phyloP scores from a whole-genome alignment of 257 asterid species.

The Ilex asprella region DNA sequence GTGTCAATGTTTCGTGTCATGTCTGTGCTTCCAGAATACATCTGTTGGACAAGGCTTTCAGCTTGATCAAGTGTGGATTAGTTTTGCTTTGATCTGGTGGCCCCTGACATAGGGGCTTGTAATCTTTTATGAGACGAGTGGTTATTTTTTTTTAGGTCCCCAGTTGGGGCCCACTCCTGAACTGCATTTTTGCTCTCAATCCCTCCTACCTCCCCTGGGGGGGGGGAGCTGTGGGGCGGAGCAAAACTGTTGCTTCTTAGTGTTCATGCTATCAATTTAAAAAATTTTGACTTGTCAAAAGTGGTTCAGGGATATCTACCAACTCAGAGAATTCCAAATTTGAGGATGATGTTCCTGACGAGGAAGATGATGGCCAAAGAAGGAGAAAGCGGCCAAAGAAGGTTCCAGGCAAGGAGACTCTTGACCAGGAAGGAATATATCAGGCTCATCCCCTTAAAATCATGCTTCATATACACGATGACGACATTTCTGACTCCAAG shows the following conservation, averaged over 20 bases:
- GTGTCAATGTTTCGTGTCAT: no score
- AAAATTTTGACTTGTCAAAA: conserved; percentile 4
- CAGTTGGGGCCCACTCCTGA: no score
- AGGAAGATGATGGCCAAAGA: conserved; percentile 91
- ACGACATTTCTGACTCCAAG: conserved; percentile 42
- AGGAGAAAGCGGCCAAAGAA: conserved; percentile 91
- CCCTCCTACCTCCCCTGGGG: no score
- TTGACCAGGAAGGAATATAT: conserved; percentile 80
- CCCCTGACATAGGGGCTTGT: no score
- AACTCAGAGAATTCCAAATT: conserved; percentile 60
- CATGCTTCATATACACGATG: conserved; percentile 62
- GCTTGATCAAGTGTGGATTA: no score
- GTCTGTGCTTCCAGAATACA: no score
- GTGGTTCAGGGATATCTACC: conserved; percentile 36
- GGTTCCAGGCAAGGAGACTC: conserved; percentile 70
- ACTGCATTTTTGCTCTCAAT: no score
- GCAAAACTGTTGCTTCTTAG: not conserved
- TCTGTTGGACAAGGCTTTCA: no score
- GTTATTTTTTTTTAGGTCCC: no score
- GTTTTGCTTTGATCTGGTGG: no score
- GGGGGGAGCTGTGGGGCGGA: no score
- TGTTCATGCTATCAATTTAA: not conserved
- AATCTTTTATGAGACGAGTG: no score
- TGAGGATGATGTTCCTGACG: conserved; percentile 80
- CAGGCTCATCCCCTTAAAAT: conserved; percentile 90